These are phyloP conservation scores for Fonsecaea pugnacius DNA, from an alignment of 2,329 filamentous ascomycete species.

Conservation along the genomic window DNA sequence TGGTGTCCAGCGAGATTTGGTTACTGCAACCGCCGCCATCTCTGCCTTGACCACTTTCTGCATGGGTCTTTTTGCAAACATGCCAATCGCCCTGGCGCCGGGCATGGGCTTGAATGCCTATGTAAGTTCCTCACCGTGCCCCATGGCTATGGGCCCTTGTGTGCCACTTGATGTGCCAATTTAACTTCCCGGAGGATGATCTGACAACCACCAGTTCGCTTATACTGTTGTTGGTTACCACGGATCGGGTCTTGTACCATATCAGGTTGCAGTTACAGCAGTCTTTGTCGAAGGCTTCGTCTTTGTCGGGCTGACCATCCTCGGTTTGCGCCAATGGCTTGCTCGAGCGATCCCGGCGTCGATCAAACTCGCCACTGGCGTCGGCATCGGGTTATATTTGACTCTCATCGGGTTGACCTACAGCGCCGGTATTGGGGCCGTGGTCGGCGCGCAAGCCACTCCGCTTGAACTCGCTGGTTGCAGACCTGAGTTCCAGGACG, in stretches of 20 bases:
- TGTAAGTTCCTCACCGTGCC: neutral
- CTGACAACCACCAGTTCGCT: slow-evolving; percentile 58
- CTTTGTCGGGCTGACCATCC: slow-evolving; percentile 76
- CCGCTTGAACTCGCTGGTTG: slow-evolving; percentile 80
- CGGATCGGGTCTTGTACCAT: slow-evolving; percentile 74
- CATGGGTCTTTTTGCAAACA: slow-evolving; percentile 81
- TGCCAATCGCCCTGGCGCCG: slow-evolving; percentile 74
- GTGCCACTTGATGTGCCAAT: neutral
- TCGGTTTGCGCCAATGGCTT: slow-evolving; percentile 86
- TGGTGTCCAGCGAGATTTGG: slow-evolving; percentile 73
- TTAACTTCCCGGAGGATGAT: neutral
- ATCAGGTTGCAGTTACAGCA: slow-evolving; percentile 76
- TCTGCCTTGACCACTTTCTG: slow-evolving; percentile 77
- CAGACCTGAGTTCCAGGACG: slow-evolving; percentile 51
- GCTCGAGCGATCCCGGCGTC: slow-evolving; percentile 79
- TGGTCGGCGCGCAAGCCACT: slow-evolving; percentile 69
- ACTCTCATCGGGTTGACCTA: slow-evolving; percentile 71
- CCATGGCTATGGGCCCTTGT: neutral
- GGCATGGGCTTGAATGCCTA: slow-evolving; percentile 87
- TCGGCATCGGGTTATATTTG: slow-evolving; percentile 83
- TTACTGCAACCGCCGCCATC: slow-evolving; percentile 84
- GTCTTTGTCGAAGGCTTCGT: slow-evolving; percentile 89
- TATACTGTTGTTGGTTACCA: slow-evolving; percentile 80
- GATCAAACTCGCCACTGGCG: slow-evolving; percentile 84
- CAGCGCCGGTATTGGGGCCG: slow-evolving; percentile 77